Percentiles rank a stretch among this genome's conserved stretches.
Evolutionary conservation across 495 filamentous ascomycete genomes (phyloP).

Genomic region (Daldinia vernicosa): DNA sequence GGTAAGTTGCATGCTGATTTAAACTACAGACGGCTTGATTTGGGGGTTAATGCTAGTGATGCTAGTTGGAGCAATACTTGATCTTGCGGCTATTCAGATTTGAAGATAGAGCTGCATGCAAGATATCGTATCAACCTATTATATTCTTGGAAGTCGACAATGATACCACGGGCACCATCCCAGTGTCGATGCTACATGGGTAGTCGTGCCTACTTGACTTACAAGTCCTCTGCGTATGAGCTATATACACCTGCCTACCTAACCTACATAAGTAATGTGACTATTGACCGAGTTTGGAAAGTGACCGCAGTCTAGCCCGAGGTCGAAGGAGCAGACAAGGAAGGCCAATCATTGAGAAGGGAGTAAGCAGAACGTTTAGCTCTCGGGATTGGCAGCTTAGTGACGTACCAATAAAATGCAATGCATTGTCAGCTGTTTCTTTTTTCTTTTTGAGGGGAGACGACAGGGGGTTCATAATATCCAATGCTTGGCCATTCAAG

Average conservation of each 20-base stretch:
- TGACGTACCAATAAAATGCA: conserved; percentile 14
- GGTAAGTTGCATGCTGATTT: conserved; percentile 18
- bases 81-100: not conserved
- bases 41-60: not conserved
- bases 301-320: not conserved
- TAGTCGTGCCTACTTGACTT: not conserved
- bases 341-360: conserved; percentile 11
- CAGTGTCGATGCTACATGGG: no score
- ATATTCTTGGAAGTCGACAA: not conserved
- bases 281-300: not conserved
- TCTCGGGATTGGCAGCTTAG: not conserved
- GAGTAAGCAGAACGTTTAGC: conserved; percentile 8
- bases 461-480: conserved; percentile 3
- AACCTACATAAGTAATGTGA: no score
- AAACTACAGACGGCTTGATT: conserved; percentile 8
- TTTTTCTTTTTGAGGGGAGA: conserved; percentile 3
- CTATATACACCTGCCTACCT: no score
- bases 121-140: not conserved
- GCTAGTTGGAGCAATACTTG: conserved; percentile 4
- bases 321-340: not conserved
- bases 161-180: not conserved
- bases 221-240: not conserved
- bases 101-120: not conserved
- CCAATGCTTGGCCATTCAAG: conserved; percentile 40
- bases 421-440: conserved; percentile 21